Conservation (phyloP, 2,329 filamentous ascomycete species). For the Sporothrix dimorphospora region DNA sequence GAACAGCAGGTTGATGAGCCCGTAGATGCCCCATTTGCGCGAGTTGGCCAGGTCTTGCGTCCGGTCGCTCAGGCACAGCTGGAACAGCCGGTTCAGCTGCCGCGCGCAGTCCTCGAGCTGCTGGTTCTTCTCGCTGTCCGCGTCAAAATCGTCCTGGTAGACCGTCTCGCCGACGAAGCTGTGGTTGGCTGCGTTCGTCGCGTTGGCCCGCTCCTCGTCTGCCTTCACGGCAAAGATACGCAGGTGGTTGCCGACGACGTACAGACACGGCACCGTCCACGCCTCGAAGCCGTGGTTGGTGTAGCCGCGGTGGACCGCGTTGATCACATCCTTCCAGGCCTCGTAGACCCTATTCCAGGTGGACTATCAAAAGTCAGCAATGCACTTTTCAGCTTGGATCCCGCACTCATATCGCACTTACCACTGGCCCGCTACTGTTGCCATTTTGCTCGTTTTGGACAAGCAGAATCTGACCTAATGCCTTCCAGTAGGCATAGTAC, state of each 20-base stretch:
- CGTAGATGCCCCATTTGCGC: constrained; percentile 97
- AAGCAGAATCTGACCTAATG: constrained; percentile 71
- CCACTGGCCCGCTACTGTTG: neutral
- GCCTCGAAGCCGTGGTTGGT: constrained; percentile 74
- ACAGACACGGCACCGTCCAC: constrained; percentile 92
- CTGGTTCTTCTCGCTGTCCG: constrained; percentile 75
- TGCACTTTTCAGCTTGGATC: neutral
- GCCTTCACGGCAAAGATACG: constrained; percentile 88
- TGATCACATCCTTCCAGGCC: constrained; percentile 83
- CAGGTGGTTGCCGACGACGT: constrained; percentile 83
- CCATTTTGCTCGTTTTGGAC: constrained; percentile 40
- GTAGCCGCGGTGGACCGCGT: constrained; percentile 78
- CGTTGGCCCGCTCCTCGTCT: constrained; percentile 66
- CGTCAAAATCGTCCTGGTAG: constrained; percentile 82
- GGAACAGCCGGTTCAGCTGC: constrained; percentile 89
- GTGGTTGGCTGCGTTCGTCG: constrained; percentile 34
- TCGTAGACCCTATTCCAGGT: constrained; percentile 85
- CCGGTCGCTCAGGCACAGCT: constrained; percentile 87
- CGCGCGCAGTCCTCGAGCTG: constrained; percentile 89
- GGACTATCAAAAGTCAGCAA: constrained; percentile 39
- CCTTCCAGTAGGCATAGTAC: constrained; percentile 82
- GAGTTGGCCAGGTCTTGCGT: constrained; percentile 73
- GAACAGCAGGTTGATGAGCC: constrained; percentile 91
- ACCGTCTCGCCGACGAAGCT: constrained; percentile 45
- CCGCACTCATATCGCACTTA: neutral